These are phyloP conservation scores for Porpolomopsis calyptriformis DNA, from an alignment of 768 basidiomycete species.

Conservation along the genomic window DNA sequence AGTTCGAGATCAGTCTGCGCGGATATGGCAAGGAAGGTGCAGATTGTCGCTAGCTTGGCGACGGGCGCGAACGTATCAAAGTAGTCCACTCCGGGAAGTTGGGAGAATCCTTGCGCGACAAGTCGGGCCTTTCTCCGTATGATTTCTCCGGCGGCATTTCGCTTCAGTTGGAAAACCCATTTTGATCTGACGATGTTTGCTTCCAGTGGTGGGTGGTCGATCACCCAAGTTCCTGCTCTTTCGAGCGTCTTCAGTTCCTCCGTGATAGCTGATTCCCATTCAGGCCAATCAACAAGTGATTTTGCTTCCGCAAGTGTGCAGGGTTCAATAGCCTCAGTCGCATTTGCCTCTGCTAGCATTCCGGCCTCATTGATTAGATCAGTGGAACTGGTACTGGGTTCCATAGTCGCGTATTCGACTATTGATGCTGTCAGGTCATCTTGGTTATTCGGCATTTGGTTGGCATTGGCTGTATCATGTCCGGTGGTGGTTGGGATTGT, in stretches of 20 bases:
- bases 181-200: background rate
- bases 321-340: background rate
- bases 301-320: background rate
- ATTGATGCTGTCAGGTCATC: too few relatives aligned
- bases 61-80: slow-evolving; percentile 16
- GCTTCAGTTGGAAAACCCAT: slow-evolving; percentile 1
- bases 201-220: background rate
- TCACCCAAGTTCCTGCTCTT: slow-evolving; percentile 1
- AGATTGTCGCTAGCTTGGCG: slow-evolving; percentile 8
- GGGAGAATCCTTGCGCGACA: slow-evolving; percentile 25
- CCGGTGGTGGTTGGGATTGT: too few relatives aligned
- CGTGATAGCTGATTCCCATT: slow-evolving; percentile 1
- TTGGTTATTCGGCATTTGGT: too few relatives aligned
- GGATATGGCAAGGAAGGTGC: slow-evolving; percentile 15
- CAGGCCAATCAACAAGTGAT: background rate
- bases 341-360: slow-evolving; percentile 4
- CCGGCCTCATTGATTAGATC: background rate
- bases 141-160: slow-evolving; percentile 7
- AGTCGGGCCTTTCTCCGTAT: slow-evolving; percentile 22
- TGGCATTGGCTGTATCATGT: too few relatives aligned
- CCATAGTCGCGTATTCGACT: too few relatives aligned
- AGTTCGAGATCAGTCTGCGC: background rate
- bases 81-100: slow-evolving; percentile 24
- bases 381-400: background rate
- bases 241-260: background rate